Base-by-base conservation (phyloP, 164 flowering plant species). In the Piper betle region DNA sequence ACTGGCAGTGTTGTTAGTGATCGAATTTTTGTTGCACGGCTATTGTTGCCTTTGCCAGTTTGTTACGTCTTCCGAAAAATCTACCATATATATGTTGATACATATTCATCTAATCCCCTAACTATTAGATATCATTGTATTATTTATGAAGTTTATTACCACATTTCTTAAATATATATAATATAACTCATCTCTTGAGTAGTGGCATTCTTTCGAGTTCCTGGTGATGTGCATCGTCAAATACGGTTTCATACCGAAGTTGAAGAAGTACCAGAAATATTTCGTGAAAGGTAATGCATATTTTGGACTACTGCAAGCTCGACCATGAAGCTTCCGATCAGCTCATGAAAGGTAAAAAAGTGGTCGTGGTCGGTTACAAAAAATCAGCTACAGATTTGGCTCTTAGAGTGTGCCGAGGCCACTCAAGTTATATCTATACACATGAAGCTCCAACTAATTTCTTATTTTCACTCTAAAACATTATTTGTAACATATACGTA, bases 341-440 rank as follows among this genome's bases (percentile, higher is more conserved):
- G 39, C 77, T 93, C 0, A 74, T 90, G 2, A 68, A 76, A 65
- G 89, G 79, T 20, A 87, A 88, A 71, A 93, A 85, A 67, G 92
- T 85, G 53, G 92, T 66, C 0, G 80, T 93, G 5, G 59, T 93
- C 53, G 98, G 98, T 52, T 93, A 73, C 83, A 89, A 90, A 65
- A 93, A 93, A 78, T 90, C 97, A 3, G 96, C 86, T 5, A 87
- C 90, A 41, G 97, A 93, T 71, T 68, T 90, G 11, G 97, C 97
- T 7, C 53, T 76, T 17, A n/a, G 96, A 89, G 71, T 84, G 91
- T 63, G 96, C 94, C 0, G 80, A 84, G 59, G 90, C 90, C 41
- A 88, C 86, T 60, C 91, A 86, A 86, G 96, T 96, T 91, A 74
- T 13, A 12, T 19, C 16, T 39, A 57, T 37, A 19, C 33, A 33